A percentile compares a stretch with the other conserved stretches of the same genome.
Conservation (phyloP, 768 basidiomycete genomes). For the Steccherinum ochraceum region DNA sequence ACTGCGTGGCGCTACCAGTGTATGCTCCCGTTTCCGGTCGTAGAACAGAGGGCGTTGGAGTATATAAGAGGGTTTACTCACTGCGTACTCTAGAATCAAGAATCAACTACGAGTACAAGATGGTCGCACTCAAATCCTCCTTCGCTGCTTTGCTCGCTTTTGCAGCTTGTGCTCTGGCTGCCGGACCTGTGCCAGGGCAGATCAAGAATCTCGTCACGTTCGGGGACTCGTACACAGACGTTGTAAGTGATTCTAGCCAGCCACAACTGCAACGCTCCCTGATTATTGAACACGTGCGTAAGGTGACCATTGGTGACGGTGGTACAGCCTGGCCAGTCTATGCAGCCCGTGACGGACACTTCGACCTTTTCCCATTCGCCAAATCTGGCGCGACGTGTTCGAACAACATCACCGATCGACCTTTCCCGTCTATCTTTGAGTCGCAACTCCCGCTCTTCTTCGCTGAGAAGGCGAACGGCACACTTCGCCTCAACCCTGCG, state of each 20-base stretch:
- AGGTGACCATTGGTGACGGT: constrained; percentile 25
- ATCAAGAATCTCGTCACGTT: constrained; percentile 65
- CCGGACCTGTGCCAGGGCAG: constrained; percentile 29
- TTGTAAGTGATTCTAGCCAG: constrained; percentile 9
- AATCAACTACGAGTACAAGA: no score
- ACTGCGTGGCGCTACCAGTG: no score
- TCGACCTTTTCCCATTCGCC: constrained; percentile 52
- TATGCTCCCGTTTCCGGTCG: no score
- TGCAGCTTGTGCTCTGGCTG: not conserved
- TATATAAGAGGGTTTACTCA: no score
- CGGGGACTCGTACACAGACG: constrained; percentile 61
- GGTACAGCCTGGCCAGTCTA: constrained; percentile 58
- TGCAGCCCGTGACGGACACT: constrained; percentile 46
- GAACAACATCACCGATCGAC: constrained; percentile 50
- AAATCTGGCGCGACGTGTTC: constrained; percentile 61
- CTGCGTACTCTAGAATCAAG: no score
- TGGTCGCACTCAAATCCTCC: not conserved
- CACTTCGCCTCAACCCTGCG: constrained; percentile 30
- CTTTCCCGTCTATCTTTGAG: constrained; percentile 54
- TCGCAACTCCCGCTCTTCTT: constrained; percentile 52
- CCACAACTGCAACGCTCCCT: no score
- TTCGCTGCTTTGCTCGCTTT: not conserved
- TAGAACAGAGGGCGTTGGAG: no score
- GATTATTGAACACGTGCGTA: no score
- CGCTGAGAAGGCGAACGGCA: constrained; percentile 33